A percentile compares a stretch with the other conserved stretches of the same genome.
These are phyloP conservation scores for Lachancea quebecensis DNA, from an alignment of 805 yeast genomes.

Conservation along the genomic window DNA sequence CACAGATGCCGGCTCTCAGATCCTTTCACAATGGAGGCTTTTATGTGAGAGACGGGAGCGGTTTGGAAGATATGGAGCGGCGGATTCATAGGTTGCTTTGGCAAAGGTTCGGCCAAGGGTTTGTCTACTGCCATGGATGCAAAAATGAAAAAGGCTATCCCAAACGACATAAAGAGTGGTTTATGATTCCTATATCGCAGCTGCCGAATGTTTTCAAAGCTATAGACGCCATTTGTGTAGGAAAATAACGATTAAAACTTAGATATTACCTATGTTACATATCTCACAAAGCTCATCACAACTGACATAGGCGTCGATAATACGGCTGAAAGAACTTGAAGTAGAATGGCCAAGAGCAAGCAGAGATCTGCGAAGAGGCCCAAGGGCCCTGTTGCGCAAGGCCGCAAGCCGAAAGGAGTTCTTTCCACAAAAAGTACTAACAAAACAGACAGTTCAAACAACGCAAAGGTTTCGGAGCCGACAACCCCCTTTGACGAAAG, in stretches of 20 bases:
- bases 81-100: slow-evolving; percentile 23
- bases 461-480: not conserved
- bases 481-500: not conserved
- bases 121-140: slow-evolving; percentile 27
- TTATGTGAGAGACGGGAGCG: slow-evolving; percentile 12
- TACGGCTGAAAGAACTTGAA: not conserved
- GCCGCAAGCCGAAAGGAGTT: not conserved
- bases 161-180: slow-evolving; percentile 27
- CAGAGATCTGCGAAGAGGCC: not conserved
- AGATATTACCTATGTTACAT: not conserved
- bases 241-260: not conserved
- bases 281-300: not conserved
- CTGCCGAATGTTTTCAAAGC: slow-evolving; percentile 15
- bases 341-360: not conserved
- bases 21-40: slow-evolving; percentile 25
- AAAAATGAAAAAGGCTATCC: slow-evolving; percentile 11
- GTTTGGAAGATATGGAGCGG: slow-evolving; percentile 18
- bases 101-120: slow-evolving; percentile 27
- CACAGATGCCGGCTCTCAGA: not conserved
- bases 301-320: not conserved
- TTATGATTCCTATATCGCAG: slow-evolving; percentile 21
- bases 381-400: not conserved
- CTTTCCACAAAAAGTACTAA: slow-evolving; percentile 2
- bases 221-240: slow-evolving; percentile 17
- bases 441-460: not conserved